Conservation (phyloP, 768 basidiomycete species). For the Candolleomyces efflorescens region DNA sequence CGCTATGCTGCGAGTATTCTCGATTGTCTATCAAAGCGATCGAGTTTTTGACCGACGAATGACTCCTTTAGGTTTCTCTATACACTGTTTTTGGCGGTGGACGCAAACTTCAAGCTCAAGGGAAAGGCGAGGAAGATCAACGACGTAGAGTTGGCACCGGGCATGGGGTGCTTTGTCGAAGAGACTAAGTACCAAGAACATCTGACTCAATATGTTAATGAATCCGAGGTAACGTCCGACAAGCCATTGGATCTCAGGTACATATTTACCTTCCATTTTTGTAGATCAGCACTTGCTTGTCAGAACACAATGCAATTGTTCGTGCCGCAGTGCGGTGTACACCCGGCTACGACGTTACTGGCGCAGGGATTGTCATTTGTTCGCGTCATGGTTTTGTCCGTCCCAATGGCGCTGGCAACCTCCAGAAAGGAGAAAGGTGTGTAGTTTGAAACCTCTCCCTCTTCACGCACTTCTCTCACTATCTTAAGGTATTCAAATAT, state of each 20-base stretch:
- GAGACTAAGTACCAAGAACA: background rate
- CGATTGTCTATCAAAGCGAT: slow-evolving; percentile 9
- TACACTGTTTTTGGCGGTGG: background rate
- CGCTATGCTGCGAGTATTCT: slow-evolving; percentile 1
- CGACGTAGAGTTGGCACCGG: background rate
- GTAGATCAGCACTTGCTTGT: slow-evolving; percentile 3
- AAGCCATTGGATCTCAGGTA: background rate
- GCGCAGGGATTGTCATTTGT: slow-evolving; percentile 20
- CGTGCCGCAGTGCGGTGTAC: slow-evolving; percentile 19
- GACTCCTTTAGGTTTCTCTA: slow-evolving; percentile 14
- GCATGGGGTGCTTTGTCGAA: background rate
- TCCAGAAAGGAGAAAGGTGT: slow-evolving; percentile 28
- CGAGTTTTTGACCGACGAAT: background rate
- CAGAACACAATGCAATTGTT: slow-evolving; percentile 22
- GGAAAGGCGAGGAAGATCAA: background rate
- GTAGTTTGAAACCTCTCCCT: background rate
- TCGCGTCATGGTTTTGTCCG: slow-evolving; percentile 20
- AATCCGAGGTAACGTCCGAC: background rate
- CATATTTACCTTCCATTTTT: background rate
- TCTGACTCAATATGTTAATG: background rate
- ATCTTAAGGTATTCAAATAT: slow-evolving; percentile 30
- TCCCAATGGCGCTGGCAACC: slow-evolving; percentile 21
- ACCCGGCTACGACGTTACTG: slow-evolving; percentile 20
- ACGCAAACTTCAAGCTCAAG: background rate
- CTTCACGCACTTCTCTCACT: background rate